Conservation (phyloP, 352 stramenopile genomes). For the Pythium pyrilobum region DNA sequence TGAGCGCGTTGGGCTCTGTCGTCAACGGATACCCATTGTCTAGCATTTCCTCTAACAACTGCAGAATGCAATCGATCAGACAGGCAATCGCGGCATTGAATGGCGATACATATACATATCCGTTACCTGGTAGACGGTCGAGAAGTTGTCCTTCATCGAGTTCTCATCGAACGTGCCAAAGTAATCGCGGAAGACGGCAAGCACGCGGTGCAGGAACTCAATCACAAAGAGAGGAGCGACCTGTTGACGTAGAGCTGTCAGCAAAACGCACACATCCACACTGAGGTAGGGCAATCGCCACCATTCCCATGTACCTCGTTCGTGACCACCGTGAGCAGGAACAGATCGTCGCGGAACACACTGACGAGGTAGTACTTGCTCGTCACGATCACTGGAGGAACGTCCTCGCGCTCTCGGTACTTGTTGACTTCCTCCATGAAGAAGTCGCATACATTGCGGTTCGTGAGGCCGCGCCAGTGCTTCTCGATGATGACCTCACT, state of each 20-base stretch:
- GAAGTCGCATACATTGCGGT: constrained; percentile 94
- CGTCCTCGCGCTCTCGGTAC: constrained; percentile 81
- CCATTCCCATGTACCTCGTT: constrained; percentile 82
- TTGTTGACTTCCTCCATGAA: constrained; percentile 98
- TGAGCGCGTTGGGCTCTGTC: constrained; percentile 96
- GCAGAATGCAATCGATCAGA: not conserved
- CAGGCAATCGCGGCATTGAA: constrained; percentile 1
- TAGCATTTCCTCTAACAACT: constrained; percentile 96
- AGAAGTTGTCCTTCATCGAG: constrained; percentile 98
- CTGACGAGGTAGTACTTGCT: constrained; percentile 90
- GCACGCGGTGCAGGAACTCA: constrained; percentile 96
- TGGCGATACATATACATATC: too few relatives aligned
- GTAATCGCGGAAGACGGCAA: constrained; percentile 96
- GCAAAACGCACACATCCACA: constrained; percentile 1
- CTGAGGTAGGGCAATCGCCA: too few relatives aligned
- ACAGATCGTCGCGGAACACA: constrained; percentile 93
- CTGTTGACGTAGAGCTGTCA: constrained; percentile 22
- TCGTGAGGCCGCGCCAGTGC: constrained; percentile 95
- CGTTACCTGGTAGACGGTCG: constrained; percentile 93
- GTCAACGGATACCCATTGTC: constrained; percentile 97
- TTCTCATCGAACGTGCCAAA: constrained; percentile 96
- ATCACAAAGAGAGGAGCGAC: constrained; percentile 89
- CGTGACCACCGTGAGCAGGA: constrained; percentile 93
- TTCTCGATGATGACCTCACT: constrained; percentile 98
- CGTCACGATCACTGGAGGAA: constrained; percentile 84